Evolutionary conservation across 2,329 filamentous ascomycete genomes (phyloP), one percentile per base, ranked within the genome.

Genomic region (Harringtonia lauricola): DNA sequence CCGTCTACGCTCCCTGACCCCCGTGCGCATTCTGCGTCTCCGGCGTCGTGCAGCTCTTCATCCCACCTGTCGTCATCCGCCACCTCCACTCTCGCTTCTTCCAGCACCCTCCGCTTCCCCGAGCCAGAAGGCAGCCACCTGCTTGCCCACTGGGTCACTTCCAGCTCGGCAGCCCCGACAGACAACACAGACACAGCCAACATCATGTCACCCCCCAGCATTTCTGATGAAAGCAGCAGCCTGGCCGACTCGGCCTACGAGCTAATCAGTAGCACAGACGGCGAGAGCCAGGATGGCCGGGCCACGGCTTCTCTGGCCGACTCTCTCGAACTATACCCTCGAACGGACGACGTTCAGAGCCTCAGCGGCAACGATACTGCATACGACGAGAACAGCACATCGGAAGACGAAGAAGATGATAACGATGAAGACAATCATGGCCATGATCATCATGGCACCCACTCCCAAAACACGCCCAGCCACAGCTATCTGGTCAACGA

Each of bases 131-230:
- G 72, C 42, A 77, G 69, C 50, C 65, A 66, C 44, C 64, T 67
- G 40, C 70, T 79, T 34, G 74, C 74, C 53, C 71, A 72, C 64
- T 79, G 74, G 74, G 64, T 79, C 39, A 75, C 72, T 8, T 69
- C 66, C 42, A 77, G 73, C 53, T 67, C 72, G 26, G 72, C 71
- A 42, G 68, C 74, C 59, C 33, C 41, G 4, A 22, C 47, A 19
- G 39, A 41, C 28, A 40, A 38, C 4, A 22, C 47, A 19, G 39
- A 41, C 28, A 40, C 42, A 13, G 31, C 33, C 15, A 18, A 39
- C 30, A 36, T 30, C 49, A 75, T 76, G 70, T 65, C 64, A 50
- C 59, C 65, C 19, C 61, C 62, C 31, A 35, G 19, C n/a, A 60
- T 56, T 42, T 53, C 63, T 36, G 61, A 61, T 24, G 64, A 66